Percentiles rank a stretch among this genome's conserved stretches.
Conservation (phyloP, 805 yeast genomes). For the Wickerhamomyces chambardii region DNA sequence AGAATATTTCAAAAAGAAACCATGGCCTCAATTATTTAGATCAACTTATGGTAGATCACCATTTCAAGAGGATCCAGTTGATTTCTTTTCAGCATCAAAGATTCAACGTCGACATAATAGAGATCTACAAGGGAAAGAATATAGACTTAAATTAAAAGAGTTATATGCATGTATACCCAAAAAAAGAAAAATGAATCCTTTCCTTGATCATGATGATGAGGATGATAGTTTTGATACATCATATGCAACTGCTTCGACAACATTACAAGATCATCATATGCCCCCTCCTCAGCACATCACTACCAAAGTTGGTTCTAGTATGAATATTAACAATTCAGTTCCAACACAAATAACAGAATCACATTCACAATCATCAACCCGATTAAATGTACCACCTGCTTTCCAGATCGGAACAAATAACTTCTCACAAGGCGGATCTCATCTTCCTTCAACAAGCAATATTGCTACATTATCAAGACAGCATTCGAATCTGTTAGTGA, state of each 20-base stretch:
- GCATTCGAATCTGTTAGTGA: constrained; percentile 11
- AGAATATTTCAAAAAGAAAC: constrained; percentile 51
- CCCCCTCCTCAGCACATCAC: neutral
- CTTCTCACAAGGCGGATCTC: too few relatives aligned
- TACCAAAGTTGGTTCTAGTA: too few relatives aligned
- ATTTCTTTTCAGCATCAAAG: constrained; percentile 28
- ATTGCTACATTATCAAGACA: constrained; percentile 9
- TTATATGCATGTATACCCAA: constrained; percentile 4
- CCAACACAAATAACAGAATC: too few relatives aligned
- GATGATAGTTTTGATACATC: neutral
- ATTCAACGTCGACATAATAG: constrained; percentile 21
- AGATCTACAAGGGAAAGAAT: constrained; percentile 24
- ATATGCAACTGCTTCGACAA: neutral
- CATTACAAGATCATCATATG: constrained; percentile 2
- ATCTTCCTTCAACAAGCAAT: too few relatives aligned
- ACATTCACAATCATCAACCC: too few relatives aligned
- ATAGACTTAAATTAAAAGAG: constrained; percentile 24
- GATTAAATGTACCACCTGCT: too few relatives aligned
- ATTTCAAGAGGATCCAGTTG: constrained; percentile 54
- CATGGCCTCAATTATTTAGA: constrained; percentile 51
- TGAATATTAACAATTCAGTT: too few relatives aligned
- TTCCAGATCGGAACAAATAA: too few relatives aligned
- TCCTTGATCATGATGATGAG: neutral
- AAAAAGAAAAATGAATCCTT: too few relatives aligned
- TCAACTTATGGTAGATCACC: constrained; percentile 77